These are phyloP conservation scores for Rhipidocladum racemiflorum DNA, from an alignment of 176 grass and related monocot species.

Conservation along the genomic window DNA sequence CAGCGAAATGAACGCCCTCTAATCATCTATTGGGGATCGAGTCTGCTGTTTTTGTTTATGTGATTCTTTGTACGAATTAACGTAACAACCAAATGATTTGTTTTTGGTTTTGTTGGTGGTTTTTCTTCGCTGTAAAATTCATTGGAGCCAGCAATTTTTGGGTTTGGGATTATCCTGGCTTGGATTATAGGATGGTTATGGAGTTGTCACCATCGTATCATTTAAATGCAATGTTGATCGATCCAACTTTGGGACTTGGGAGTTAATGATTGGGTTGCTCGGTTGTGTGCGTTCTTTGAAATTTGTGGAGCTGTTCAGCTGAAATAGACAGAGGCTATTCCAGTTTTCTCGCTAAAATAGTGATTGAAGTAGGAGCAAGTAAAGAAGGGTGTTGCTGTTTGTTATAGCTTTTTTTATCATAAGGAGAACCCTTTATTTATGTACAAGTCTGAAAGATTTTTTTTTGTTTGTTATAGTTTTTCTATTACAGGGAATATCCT, in stretches of 20 bases:
- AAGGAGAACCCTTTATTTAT: not conserved
- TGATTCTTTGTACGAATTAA: no score
- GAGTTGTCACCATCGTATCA: not conserved
- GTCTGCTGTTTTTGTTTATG: no score
- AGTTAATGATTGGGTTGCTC: not conserved
- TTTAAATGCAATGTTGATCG: slow-evolving; percentile 1
- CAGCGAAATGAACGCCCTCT: not conserved
- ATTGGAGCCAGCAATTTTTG: not conserved
- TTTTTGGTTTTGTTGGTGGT: not conserved
- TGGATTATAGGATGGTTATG: not conserved
- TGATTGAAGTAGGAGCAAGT: not conserved
- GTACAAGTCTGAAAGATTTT: not conserved
- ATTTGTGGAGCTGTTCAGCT: not conserved
- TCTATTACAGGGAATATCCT: not conserved
- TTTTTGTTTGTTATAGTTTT: not conserved
- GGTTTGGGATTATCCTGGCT: not conserved
- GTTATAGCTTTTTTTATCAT: not conserved
- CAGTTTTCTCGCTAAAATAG: not conserved
- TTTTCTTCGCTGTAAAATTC: not conserved
- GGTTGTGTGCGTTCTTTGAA: not conserved
- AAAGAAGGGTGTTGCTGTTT: not conserved
- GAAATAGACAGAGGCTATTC: not conserved
- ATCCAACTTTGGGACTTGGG: not conserved
- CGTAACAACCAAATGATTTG: no score
- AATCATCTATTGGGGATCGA: no score